phyloP scores from a whole-genome alignment of 495 filamentous ascomycete genomes.

The Neurospora sp. region DNA sequence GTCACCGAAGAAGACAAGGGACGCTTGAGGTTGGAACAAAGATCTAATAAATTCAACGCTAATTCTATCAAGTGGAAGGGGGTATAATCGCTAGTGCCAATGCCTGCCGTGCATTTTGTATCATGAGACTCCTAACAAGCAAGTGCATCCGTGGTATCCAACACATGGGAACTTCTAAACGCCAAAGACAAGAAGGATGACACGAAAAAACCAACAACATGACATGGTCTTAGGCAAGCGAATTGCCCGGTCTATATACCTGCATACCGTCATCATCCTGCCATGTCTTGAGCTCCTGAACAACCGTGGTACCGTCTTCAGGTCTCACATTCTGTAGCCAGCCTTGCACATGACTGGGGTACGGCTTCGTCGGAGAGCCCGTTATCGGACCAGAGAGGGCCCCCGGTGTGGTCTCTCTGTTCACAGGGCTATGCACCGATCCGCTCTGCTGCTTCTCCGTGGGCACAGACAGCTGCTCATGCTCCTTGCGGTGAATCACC shows the following conservation, averaged over 20 bases:
- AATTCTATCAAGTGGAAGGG: background rate
- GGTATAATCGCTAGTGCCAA: background rate
- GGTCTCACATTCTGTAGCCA: background rate
- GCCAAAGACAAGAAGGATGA: background rate
- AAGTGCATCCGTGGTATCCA: background rate
- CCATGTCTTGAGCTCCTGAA: background rate
- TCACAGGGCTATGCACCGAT: background rate
- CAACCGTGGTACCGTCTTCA: background rate
- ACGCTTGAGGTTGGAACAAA: background rate
- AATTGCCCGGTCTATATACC: background rate
- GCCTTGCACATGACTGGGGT: background rate
- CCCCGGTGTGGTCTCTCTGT: background rate
- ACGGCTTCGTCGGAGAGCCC: background rate
- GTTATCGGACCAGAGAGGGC: background rate
- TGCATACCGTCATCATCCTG: background rate
- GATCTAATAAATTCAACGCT: background rate
- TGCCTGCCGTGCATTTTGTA: background rate
- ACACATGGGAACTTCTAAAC: background rate
- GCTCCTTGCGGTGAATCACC: slow-evolving; percentile 9
- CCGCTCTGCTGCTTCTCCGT: slow-evolving; percentile 4
- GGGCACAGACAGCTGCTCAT: background rate
- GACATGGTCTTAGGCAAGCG: background rate
- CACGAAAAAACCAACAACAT: background rate
- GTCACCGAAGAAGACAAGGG: background rate
- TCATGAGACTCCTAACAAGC: background rate